Percentiles rank a stretch among this genome's conserved stretches.
Conservation (phyloP, 208 protist species). For the Leishmania tropica region DNA sequence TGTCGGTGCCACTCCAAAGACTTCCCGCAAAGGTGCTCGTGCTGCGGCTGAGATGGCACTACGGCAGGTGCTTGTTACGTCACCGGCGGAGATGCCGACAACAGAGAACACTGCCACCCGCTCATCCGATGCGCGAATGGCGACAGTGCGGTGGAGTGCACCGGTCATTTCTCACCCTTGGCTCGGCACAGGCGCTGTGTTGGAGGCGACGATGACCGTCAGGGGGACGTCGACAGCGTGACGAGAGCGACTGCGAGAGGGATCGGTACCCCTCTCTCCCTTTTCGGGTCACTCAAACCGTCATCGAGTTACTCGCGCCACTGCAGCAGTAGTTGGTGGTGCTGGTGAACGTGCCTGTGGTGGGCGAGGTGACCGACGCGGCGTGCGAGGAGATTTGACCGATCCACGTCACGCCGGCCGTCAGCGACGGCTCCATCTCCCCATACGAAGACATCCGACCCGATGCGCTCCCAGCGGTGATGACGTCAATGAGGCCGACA, state of each 20-base stretch:
- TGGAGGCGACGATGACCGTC: neutral
- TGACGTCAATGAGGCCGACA: slow-evolving; percentile 12
- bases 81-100: neutral
- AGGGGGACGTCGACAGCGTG: slow-evolving; percentile 8
- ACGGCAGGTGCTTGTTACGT: neutral
- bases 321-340: slow-evolving; percentile 15
- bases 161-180: neutral
- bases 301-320: slow-evolving; percentile 12
- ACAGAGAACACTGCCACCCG: neutral
- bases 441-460: slow-evolving; percentile 5
- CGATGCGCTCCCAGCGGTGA: neutral
- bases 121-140: neutral
- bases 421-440: slow-evolving; percentile 25
- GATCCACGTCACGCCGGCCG: slow-evolving; percentile 26
- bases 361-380: slow-evolving; percentile 9
- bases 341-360: slow-evolving; percentile 15
- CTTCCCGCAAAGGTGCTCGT: neutral
- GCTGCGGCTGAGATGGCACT: neutral
- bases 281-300: neutral
- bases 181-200: neutral
- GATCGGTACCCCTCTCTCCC: neutral
- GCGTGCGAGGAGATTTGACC: slow-evolving; percentile 13
- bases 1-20: neutral
- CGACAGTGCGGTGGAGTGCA: neutral
- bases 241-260: slow-evolving; percentile 11